phyloP scores from a whole-genome alignment of 345 rosid species.

The Leavenworthia alabamica region DNA sequence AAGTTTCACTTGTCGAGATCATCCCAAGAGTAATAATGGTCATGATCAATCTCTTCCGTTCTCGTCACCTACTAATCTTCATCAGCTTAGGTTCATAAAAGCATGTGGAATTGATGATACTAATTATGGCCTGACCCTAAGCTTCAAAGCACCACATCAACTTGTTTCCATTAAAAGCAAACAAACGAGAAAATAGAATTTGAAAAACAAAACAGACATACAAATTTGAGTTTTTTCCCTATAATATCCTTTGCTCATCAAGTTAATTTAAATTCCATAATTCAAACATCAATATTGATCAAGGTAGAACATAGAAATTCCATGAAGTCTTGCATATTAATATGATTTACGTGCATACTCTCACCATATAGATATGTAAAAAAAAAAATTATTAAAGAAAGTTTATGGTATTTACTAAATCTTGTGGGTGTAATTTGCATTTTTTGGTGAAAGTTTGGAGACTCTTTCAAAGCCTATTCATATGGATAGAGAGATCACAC shows the following conservation, averaged over 20 bases:
- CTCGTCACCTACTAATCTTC: slow-evolving; percentile 8
- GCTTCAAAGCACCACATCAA: neutral
- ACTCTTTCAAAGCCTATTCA: slow-evolving; percentile 6
- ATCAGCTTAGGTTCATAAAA: neutral
- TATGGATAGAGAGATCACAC: neutral
- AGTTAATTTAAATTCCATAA: too few species aligned
- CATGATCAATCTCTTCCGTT: slow-evolving; percentile 11
- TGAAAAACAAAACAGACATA: slow-evolving; percentile 26
- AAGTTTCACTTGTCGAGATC: slow-evolving; percentile 29
- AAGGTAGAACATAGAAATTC: too few species aligned
- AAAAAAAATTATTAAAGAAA: neutral
- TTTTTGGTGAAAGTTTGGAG: neutral
- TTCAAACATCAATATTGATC: too few species aligned
- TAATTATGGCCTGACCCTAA: too few species aligned
- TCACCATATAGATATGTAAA: neutral
- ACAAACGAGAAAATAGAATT: neutral
- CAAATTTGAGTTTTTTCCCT: slow-evolving; percentile 34
- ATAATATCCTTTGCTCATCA: slow-evolving; percentile 38
- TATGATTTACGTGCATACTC: too few species aligned
- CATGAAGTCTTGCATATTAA: too few species aligned
- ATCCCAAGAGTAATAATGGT: slow-evolving; percentile 13
- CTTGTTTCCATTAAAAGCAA: neutral
- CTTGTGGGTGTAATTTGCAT: neutral
- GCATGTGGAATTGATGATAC: neutral
- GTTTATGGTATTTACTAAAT: neutral